Conservation (phyloP, 257 asterid species). For the Ligustrum vulgare region DNA sequence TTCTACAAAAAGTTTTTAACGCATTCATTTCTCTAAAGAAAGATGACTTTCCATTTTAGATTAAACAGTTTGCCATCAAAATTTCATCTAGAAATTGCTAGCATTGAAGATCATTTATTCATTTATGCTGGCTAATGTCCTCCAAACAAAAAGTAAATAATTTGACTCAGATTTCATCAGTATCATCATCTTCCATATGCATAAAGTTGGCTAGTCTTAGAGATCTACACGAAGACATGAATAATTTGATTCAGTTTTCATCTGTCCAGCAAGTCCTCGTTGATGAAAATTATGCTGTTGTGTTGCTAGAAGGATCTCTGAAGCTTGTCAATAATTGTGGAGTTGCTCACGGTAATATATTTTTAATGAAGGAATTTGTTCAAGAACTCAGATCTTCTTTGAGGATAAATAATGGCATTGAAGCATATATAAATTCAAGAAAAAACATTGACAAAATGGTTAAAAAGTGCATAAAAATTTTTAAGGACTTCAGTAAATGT, state of each 20-base stretch:
- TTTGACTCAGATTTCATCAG: too few species aligned
- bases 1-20: too few species aligned
- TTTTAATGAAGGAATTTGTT: slow-evolving; percentile 15
- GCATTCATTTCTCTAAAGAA: too few species aligned
- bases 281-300: slow-evolving; percentile 16
- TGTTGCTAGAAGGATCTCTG: slow-evolving; percentile 25
- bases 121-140: slow-evolving; percentile 22
- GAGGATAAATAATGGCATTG: not conserved
- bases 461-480: too few species aligned
- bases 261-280: slow-evolving; percentile 21
- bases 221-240: not conserved
- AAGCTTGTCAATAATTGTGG: slow-evolving; percentile 24
- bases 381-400: slow-evolving; percentile 28
- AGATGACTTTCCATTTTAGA: too few species aligned
- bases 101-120: too few species aligned
- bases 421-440: too few species aligned
- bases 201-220: slow-evolving; percentile 18
- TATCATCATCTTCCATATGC: slow-evolving; percentile 13
- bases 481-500: too few species aligned
- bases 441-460: too few species aligned
- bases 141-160: not conserved
- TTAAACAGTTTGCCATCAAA: too few species aligned
- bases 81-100: too few species aligned
- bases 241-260: slow-evolving; percentile 27
- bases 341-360: slow-evolving; percentile 7